Conservation (phyloP, 345 rosid genomes). For the Euphorbia lathyris region DNA sequence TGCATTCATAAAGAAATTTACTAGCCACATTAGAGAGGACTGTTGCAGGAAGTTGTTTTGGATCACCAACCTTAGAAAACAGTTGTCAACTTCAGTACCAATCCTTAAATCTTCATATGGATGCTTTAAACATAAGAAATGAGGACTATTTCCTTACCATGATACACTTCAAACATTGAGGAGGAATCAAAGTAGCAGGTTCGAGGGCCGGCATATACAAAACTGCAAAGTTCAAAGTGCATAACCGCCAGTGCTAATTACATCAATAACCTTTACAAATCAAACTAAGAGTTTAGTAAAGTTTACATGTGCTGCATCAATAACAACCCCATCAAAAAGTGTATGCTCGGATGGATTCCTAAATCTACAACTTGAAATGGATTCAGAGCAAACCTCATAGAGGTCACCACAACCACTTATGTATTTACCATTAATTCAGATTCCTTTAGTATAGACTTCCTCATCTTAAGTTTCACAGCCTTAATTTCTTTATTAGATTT, state of each 20-base stretch:
- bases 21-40: slow-evolving; percentile 91
- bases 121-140: slow-evolving; percentile 1
- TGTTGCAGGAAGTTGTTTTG: slow-evolving; percentile 97
- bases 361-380: slow-evolving; percentile 59
- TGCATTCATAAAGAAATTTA: slow-evolving; percentile 79
- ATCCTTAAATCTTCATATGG: background rate
- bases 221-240: slow-evolving; percentile 17
- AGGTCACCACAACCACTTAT: slow-evolving; percentile 96
- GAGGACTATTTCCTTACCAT: slow-evolving; percentile 52
- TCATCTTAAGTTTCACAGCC: too few species aligned
- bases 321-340: slow-evolving; percentile 85
- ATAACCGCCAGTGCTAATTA: slow-evolving; percentile 15
- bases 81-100: slow-evolving; percentile 15
- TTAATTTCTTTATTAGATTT: slow-evolving; percentile 64
- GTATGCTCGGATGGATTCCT: too few species aligned
- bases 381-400: slow-evolving; percentile 83
- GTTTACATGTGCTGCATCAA: slow-evolving; percentile 94
- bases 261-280: slow-evolving; percentile 19
- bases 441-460: slow-evolving; percentile 77
- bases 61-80: slow-evolving; percentile 80
- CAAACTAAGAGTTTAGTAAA: slow-evolving; percentile 20
- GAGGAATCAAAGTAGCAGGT: slow-evolving; percentile 97
- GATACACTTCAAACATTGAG: slow-evolving; percentile 81
- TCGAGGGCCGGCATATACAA: slow-evolving; percentile 71
- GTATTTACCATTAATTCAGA: slow-evolving; percentile 94